A percentile compares a stretch with the other conserved stretches of the same genome.
phyloP scores from a whole-genome alignment of 345 rosid species.

The Citrus inodora region DNA sequence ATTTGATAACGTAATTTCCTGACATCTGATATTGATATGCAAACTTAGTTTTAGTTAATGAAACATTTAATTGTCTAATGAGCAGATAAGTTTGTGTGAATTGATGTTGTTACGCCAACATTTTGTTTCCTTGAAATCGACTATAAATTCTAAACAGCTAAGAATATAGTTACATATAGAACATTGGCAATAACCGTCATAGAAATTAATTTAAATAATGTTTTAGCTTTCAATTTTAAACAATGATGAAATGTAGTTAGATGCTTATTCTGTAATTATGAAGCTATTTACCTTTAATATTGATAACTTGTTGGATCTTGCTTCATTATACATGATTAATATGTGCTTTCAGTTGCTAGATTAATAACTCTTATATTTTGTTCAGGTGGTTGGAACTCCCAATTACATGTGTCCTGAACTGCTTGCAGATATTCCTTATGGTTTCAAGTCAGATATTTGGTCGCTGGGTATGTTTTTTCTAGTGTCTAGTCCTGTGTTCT shows the following conservation, averaged over 20 bases:
- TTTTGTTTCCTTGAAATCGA: neutral
- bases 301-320: neutral
- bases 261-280: neutral
- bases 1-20: neutral
- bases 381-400: conserved; percentile 99
- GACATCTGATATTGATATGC: neutral
- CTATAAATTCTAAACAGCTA: neutral
- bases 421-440: conserved; percentile 97
- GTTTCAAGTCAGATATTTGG: conserved; percentile 99
- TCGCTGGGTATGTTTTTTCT: conserved; percentile 64
- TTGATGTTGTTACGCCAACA: neutral
- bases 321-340: neutral
- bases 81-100: neutral
- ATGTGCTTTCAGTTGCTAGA: conserved; percentile 17
- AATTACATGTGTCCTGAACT: conserved; percentile 99
- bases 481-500: neutral
- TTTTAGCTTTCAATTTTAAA: neutral
- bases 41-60: neutral
- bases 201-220: neutral
- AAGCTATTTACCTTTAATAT: conserved; percentile 9
- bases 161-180: neutral
- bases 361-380: conserved; percentile 6
- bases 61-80: neutral
- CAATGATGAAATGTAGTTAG: neutral
- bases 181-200: neutral